A percentile compares a stretch with the other conserved stretches of the same genome.
Conservation (phyloP, 768 basidiomycete species). For the Royoungia palumana region DNA sequence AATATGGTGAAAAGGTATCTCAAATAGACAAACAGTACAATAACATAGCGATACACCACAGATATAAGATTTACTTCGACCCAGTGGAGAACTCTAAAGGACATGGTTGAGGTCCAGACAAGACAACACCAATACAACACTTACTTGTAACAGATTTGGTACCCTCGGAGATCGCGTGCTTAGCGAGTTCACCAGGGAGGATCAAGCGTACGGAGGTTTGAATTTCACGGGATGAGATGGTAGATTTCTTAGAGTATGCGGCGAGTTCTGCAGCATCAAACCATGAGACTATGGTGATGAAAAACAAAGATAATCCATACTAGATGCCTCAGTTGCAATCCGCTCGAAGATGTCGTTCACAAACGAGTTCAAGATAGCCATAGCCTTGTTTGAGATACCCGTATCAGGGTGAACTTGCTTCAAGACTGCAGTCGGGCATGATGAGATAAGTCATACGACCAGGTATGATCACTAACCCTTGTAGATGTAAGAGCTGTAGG, state of each 20-base stretch:
- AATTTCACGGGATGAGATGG: constrained; percentile 89
- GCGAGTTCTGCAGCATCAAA: constrained; percentile 58
- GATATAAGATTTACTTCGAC: constrained; percentile 43
- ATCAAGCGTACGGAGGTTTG: constrained; percentile 83
- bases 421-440: constrained; percentile 47
- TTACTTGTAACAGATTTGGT: constrained; percentile 69
- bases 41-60: constrained; percentile 33
- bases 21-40: constrained; percentile 30
- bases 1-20: constrained; percentile 23
- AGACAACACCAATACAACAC: constrained; percentile 20
- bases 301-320: constrained; percentile 35
- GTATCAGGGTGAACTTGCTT: constrained; percentile 94
- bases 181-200: constrained; percentile 80
- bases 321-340: constrained; percentile 70
- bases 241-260: constrained; percentile 85
- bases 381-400: constrained; percentile 88
- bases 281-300: neutral
- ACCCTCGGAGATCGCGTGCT: constrained; percentile 87
- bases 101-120: constrained; percentile 10
- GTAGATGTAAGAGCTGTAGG: constrained; percentile 84
- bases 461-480: constrained; percentile 47
- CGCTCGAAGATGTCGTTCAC: constrained; percentile 85
- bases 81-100: constrained; percentile 57
- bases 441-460: neutral
- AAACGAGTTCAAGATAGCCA: constrained; percentile 82